These are phyloP conservation scores for Arthrobotrys sphaeroides DNA, from an alignment of 2,329 filamentous ascomycete species.

Conservation along the genomic window DNA sequence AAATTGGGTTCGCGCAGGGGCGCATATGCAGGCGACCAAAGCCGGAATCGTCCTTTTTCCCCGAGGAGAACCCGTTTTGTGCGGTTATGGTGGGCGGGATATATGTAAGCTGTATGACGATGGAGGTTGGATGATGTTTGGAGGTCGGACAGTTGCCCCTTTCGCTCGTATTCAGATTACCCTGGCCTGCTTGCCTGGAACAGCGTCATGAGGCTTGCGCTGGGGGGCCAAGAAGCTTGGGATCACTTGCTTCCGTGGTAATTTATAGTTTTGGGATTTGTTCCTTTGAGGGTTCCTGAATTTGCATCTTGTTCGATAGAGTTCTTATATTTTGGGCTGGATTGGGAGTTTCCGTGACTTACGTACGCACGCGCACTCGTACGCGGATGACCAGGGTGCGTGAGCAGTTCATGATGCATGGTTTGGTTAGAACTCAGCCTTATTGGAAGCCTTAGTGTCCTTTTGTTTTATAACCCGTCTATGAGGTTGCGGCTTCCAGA, in stretches of 20 bases:
- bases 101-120: background rate
- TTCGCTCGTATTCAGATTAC: constrained; percentile 51
- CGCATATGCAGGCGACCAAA: constrained; percentile 13
- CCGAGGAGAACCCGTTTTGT: background rate
- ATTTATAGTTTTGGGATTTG: background rate
- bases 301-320: background rate
- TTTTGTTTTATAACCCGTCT: background rate
- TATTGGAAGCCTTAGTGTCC: background rate
- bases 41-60: constrained; percentile 1
- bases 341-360: background rate
- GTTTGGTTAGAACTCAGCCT: too few species aligned
- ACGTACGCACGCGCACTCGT: background rate
- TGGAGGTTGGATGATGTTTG: constrained; percentile 32
- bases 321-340: background rate
- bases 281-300: background rate
- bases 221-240: background rate
- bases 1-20: background rate
- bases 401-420: background rate
- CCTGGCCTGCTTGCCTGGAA: constrained; percentile 4
- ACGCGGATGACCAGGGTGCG: background rate
- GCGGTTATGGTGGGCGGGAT: background rate
- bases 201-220: constrained; percentile 8
- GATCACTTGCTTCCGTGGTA: too few species aligned
- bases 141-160: constrained; percentile 36
- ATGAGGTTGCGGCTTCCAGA: background rate